Evolutionary conservation across 2,329 filamentous ascomycete genomes (phyloP).

Genomic region (Celoporthe dispersa): DNA sequence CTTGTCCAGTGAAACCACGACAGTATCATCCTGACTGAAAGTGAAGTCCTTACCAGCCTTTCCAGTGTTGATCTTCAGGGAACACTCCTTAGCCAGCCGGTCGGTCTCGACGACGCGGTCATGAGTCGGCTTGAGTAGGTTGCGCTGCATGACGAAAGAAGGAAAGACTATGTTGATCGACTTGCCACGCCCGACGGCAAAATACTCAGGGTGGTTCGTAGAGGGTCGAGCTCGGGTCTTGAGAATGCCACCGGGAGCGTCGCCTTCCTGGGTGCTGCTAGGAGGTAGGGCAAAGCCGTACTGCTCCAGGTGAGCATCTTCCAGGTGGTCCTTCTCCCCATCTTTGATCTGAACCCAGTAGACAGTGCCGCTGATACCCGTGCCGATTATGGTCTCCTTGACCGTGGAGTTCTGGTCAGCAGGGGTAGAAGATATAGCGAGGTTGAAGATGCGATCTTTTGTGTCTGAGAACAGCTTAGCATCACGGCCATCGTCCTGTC

Average conservation of each 20-base stretch:
- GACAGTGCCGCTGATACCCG: constrained; percentile 92
- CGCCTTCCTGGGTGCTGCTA: constrained; percentile 76
- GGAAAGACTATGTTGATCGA: constrained; percentile 89
- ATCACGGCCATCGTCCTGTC: constrained; percentile 90
- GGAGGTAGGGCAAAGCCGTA: constrained; percentile 90
- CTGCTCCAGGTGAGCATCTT: constrained; percentile 77
- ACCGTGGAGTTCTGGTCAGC: constrained; percentile 59
- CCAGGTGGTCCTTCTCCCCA: constrained; percentile 77
- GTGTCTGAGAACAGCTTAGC: constrained; percentile 90
- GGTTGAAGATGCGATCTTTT: constrained; percentile 93
- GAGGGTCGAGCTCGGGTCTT: constrained; percentile 95
- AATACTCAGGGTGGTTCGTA: constrained; percentile 87
- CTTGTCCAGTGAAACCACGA: constrained; percentile 95
- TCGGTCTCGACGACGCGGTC: constrained; percentile 82
- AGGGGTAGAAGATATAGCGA: constrained; percentile 76
- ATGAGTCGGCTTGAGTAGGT: constrained; percentile 65
- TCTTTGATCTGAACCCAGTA: constrained; percentile 89
- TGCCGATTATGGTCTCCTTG: constrained; percentile 85
- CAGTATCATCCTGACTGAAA: constrained; percentile 94
- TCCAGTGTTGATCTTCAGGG: constrained; percentile 91
- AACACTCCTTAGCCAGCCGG: constrained; percentile 82
- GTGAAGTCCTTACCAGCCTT: constrained; percentile 98
- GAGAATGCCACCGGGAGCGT: constrained; percentile 86
- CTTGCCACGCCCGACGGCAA: constrained; percentile 93
- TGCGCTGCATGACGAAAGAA: constrained; percentile 64